A percentile compares a stretch with the other conserved stretches of the same genome.
Evolutionary conservation across 225 moss, liverwort and hornwort genomes (phyloP).

Genomic region (Bryoerythrophyllum caledonicum): DNA sequence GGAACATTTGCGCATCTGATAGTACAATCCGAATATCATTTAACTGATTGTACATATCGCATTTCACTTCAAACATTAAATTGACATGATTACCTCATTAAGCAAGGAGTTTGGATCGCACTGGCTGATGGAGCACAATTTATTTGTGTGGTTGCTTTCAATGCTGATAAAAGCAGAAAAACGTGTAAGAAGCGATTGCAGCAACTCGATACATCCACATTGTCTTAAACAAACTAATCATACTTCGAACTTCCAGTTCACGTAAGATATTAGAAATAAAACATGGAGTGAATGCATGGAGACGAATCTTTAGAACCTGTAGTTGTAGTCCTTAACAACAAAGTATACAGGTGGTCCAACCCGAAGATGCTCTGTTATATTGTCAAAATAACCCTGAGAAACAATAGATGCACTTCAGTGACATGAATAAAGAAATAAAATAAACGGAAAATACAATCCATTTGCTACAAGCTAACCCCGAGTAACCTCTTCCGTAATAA

Average conservation of each 20-base stretch:
- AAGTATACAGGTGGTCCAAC: slow-evolving; percentile 98
- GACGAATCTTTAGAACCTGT: slow-evolving; percentile 57
- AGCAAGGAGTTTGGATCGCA: slow-evolving; percentile 82
- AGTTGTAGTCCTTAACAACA: slow-evolving; percentile 85
- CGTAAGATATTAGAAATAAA: neutral
- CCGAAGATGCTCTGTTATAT: slow-evolving; percentile 88
- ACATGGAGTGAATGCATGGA: neutral
- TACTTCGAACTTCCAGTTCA: neutral
- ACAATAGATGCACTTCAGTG: slow-evolving; percentile 16
- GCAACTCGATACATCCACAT: too few species aligned
- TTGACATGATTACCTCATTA: slow-evolving; percentile 66
- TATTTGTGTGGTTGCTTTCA: slow-evolving; percentile 81
- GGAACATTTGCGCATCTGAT: neutral
- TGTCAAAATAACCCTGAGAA: slow-evolving; percentile 89
- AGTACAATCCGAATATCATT: neutral
- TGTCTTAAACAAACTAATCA: too few species aligned
- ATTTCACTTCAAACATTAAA: slow-evolving; percentile 3
- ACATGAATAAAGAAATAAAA: neutral
- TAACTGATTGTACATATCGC: neutral
- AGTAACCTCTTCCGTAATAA: neutral
- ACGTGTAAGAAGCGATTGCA: slow-evolving; percentile 16
- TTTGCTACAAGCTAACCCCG: neutral
- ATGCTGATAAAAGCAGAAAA: slow-evolving; percentile 48
- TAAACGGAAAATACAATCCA: neutral
- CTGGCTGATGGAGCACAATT: slow-evolving; percentile 91